Evolutionary conservation across 78 protist species (phyloP).

Genomic region (Dictyostelium citrinum): DNA sequence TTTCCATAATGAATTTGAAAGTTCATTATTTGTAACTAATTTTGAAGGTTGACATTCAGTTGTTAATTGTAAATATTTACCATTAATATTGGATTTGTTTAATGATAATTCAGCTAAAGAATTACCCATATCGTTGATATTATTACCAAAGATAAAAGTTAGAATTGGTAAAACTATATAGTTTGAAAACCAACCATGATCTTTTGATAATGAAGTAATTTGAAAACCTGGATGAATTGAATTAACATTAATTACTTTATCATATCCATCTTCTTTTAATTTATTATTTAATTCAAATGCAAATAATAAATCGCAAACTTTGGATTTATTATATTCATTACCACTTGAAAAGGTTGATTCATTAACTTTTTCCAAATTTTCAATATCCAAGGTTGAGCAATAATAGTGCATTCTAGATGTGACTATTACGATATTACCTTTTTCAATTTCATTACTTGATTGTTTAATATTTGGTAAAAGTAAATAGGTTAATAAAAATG

Average conservation of each 20-base stretch:
- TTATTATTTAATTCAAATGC: constrained; percentile 16
- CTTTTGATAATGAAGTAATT: not conserved
- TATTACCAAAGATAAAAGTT: not conserved
- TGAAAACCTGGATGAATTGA: constrained; percentile 53
- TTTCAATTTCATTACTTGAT: not conserved
- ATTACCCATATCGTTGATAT: not conserved
- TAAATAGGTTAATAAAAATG: constrained; percentile 26
- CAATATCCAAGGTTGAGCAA: not conserved
- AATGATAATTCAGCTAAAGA: not conserved
- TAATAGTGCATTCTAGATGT: not conserved
- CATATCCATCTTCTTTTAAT: not conserved
- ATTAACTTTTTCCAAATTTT: not conserved
- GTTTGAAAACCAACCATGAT: not conserved
- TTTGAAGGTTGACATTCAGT: not conserved
- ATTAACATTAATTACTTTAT: constrained; percentile 24
- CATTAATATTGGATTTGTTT: not conserved
- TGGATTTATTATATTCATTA: not conserved
- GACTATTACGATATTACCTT: constrained; percentile 2
- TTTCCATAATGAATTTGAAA: not conserved
- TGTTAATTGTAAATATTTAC: not conserved
- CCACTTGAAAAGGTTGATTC: not conserved
- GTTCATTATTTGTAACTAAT: not conserved
- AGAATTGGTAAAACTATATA: not conserved
- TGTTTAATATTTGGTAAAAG: not conserved
- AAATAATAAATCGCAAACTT: constrained; percentile 26